Percentiles rank a stretch among this genome's conserved stretches.
Evolutionary conservation across 2,329 filamentous ascomycete species (phyloP).

Genomic region (Didymella exigua): DNA sequence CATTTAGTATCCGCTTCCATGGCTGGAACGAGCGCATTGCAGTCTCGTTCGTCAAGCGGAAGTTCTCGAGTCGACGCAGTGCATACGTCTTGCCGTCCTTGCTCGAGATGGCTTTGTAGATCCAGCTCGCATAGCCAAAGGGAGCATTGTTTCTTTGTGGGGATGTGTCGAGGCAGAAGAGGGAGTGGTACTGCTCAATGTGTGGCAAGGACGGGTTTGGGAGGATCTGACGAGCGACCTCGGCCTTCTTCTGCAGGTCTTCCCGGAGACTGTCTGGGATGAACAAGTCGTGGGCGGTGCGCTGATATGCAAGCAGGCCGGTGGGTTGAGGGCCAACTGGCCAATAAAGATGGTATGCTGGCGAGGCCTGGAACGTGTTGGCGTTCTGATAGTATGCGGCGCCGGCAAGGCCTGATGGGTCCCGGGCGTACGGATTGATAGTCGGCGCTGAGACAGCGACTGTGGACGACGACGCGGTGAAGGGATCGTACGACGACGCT

Average conservation of each 20-base stretch:
- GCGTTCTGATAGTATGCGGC: constrained; percentile 69
- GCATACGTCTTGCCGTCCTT: constrained; percentile 91
- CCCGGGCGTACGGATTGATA: constrained; percentile 75
- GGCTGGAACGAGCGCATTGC: constrained; percentile 84
- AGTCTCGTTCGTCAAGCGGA: constrained; percentile 84
- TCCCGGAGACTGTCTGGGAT: constrained; percentile 84
- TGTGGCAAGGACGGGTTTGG: constrained; percentile 77
- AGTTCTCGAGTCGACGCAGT: constrained; percentile 84
- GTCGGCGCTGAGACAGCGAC: constrained; percentile 45
- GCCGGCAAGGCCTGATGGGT: constrained; percentile 65
- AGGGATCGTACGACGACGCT: constrained; percentile 52
- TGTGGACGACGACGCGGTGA: constrained; percentile 46
- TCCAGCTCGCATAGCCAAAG: constrained; percentile 90
- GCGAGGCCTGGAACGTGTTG: constrained; percentile 60
- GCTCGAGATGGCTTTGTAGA: constrained; percentile 90
- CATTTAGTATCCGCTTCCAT: constrained; percentile 85
- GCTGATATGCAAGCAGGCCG: constrained; percentile 82
- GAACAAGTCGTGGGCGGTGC: constrained; percentile 88
- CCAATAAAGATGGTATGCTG: constrained; percentile 84
- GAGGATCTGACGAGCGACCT: constrained; percentile 82
- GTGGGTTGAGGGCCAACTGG: constrained; percentile 83
- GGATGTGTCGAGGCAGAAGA: constrained; percentile 85
- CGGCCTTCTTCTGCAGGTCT: constrained; percentile 85
- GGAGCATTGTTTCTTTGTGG: constrained; percentile 77
- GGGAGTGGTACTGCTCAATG: constrained; percentile 87